Evolutionary conservation across 306 rosid genomes (phyloP).

Genomic region (Styphnolobium japonicum): DNA sequence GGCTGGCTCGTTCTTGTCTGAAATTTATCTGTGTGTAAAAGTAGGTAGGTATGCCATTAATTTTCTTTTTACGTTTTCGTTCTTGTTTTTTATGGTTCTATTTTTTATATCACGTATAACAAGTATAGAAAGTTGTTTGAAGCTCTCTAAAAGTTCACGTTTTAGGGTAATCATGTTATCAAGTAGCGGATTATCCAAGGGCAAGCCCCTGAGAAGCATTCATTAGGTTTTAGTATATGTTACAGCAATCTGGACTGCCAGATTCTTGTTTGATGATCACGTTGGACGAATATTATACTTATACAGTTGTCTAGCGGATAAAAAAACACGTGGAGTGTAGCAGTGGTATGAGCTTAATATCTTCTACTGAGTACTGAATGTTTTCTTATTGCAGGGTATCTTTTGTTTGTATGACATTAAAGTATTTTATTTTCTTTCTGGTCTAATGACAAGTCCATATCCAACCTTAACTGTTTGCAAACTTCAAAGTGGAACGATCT

Average conservation of each 20-base stretch:
- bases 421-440: constrained; percentile 9
- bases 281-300: constrained; percentile 26
- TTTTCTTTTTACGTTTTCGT: constrained; percentile 17
- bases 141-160: constrained; percentile 32
- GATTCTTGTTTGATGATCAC: constrained; percentile 23
- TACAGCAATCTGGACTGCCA: constrained; percentile 19
- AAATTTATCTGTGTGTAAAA: constrained; percentile 31
- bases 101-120: constrained; percentile 24
- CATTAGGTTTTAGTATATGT: constrained; percentile 37
- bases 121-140: constrained; percentile 28
- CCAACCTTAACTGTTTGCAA: constrained; percentile 22
- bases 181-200: constrained; percentile 33
- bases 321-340: constrained; percentile 25
- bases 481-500: constrained; percentile 29
- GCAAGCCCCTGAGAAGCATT: constrained; percentile 20
- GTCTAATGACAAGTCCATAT: constrained; percentile 19
- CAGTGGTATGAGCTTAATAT: constrained; percentile 17
- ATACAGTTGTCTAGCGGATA: constrained; percentile 30
- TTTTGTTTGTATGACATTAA: constrained; percentile 9
- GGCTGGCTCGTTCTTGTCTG: constrained; percentile 25
- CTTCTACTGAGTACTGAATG: constrained; percentile 22
- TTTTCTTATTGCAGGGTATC: constrained; percentile 22
- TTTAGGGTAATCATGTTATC: constrained; percentile 16
- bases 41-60: constrained; percentile 37
- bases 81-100: constrained; percentile 11